Evolutionary conservation across 176 grass and related monocot species (phyloP).

Genomic region (Phragmites australis): DNA sequence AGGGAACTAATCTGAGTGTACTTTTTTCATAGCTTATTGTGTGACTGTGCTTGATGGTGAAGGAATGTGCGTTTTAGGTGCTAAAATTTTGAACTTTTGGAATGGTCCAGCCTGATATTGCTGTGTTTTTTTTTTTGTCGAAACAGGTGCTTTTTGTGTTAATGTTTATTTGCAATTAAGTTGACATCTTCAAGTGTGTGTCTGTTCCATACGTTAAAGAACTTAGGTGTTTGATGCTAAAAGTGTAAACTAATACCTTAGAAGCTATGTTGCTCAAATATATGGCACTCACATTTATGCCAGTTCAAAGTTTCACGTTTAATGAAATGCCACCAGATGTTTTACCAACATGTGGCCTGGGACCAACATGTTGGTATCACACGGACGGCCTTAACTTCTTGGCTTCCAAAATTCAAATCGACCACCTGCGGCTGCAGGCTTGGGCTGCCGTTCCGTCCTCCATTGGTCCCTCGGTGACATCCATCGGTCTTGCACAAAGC

Average conservation of each 20-base stretch:
- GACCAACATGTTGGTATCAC: background rate
- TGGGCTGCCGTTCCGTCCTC: no score
- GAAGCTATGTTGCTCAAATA: constrained; percentile 1
- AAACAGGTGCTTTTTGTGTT: background rate
- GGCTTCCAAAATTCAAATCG: no score
- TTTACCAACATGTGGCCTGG: background rate
- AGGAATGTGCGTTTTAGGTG: background rate
- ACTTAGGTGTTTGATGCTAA: background rate
- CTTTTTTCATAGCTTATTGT: background rate
- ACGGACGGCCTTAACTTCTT: no score
- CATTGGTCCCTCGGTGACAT: no score
- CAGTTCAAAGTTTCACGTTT: background rate
- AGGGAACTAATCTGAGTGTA: background rate
- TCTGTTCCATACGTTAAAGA: background rate
- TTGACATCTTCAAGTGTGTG: background rate
- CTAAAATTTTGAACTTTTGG: background rate
- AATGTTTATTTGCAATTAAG: background rate
- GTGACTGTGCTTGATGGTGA: background rate
- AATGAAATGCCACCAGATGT: background rate
- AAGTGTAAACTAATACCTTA: background rate
- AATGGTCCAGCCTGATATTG: background rate
- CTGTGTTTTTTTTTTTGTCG: background rate
- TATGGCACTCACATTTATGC: background rate
- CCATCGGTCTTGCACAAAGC: no score
- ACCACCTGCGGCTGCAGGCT: no score